Evolutionary conservation across 2,329 filamentous ascomycete genomes (phyloP), one percentile per base, ranked within the genome.

Genomic region (Zymoseptoria tritici): DNA sequence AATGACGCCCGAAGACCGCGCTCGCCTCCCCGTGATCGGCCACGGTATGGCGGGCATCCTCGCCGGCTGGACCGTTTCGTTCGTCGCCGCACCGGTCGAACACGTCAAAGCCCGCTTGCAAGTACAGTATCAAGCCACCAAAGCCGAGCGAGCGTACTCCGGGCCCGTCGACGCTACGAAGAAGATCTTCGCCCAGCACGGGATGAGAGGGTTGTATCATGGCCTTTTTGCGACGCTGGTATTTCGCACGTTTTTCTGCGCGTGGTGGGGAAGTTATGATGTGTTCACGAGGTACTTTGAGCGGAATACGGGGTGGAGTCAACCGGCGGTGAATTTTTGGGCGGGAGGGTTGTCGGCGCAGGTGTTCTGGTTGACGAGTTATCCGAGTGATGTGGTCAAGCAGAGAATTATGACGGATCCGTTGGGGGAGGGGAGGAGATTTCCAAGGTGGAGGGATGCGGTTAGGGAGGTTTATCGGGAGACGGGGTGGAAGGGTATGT

Each of bases 221-320:
- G 94, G 94, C 0, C 81, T 99, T 11, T 79, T 77, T 46, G 90
- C 94, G 1, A 97, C 94, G 0, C 79, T 97, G 54, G 75, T 97
- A 54, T 97, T 97, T 78, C 84, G 94, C 19, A 85, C 86, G 13
- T 96, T 93, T 78, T 99, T 99, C 81, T 97, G 96, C 81, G 94
- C 88, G 79, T 97, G 92, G 92, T 99, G 94, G 94, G 86, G 87
- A n/a, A 89, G 86, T 46, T 99, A 99, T 78, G 93, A 97, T 70
- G 68, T 96, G 29, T 82, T 97, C 67, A 89, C 90, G 4, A 81
- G 84, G 21, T 77, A 81, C 60, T 78, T 97, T 71, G 79, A 83
- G 57, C 75, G 83, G 19, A 79, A 85, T 68, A 96, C 92, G 2
- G 75, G 68, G 11, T 77, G 97, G 57, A 88, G 88, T 57, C 84